Conservation (phyloP, 345 rosid species). For the Corchorus capsularis region DNA sequence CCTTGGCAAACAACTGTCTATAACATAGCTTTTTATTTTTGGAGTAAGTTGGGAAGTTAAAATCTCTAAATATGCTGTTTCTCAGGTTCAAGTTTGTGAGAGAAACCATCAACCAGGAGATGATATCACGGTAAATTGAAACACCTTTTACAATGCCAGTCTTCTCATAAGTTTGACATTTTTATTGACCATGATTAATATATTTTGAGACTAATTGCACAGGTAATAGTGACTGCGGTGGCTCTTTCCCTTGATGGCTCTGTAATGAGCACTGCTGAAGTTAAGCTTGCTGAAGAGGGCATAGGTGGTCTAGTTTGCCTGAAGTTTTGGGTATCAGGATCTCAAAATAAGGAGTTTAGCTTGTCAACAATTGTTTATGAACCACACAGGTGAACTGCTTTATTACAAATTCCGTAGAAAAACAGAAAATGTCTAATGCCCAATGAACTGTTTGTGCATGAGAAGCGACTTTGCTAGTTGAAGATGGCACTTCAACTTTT, state of each 20-base stretch:
- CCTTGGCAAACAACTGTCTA: no score
- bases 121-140: constrained; percentile 69
- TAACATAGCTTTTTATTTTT: background rate
- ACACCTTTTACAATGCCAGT: background rate
- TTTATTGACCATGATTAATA: no score
- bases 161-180: no score
- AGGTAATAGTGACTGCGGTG: constrained; percentile 81
- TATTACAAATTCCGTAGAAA: background rate
- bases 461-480: background rate
- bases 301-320: constrained; percentile 85
- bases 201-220: constrained; percentile 25
- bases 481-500: no score
- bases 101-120: constrained; percentile 97
- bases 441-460: background rate
- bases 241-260: constrained; percentile 83
- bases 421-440: background rate
- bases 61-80: constrained; percentile 17
- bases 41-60: constrained; percentile 14
- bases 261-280: constrained; percentile 79
- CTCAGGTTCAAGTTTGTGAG: constrained; percentile 93
- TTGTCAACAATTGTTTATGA: constrained; percentile 86
- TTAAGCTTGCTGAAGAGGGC: constrained; percentile 86
- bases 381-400: constrained; percentile 76
- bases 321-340: constrained; percentile 72
- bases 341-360: constrained; percentile 61